phyloP scores from a whole-genome alignment of 345 rosid species.

The Salix koriyanagi region DNA sequence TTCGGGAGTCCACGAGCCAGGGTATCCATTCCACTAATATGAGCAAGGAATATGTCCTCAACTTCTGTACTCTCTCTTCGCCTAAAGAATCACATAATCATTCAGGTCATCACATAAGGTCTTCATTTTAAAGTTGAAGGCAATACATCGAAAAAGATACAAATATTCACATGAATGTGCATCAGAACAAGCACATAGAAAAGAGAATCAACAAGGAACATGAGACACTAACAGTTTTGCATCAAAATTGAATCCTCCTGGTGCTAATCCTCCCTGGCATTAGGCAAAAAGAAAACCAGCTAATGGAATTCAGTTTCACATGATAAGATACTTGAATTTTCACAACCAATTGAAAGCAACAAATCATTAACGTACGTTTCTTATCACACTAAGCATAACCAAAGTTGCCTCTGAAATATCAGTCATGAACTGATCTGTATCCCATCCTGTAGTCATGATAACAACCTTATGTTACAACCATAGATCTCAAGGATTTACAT shows the following conservation, averaged over 20 bases:
- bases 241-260: slow-evolving; percentile 97
- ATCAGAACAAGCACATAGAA: not conserved
- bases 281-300: slow-evolving; percentile 8
- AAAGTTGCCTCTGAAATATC: slow-evolving; percentile 84
- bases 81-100: slow-evolving; percentile 33
- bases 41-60: slow-evolving; percentile 85
- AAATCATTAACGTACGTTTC: slow-evolving; percentile 46
- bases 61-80: slow-evolving; percentile 96
- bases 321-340: not conserved
- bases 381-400: slow-evolving; percentile 85
- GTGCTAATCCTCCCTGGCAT: slow-evolving; percentile 80
- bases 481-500: not conserved
- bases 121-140: not conserved
- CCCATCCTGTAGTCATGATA: slow-evolving; percentile 61
- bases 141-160: not conserved
- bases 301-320: not conserved
- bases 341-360: not conserved
- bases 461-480: not conserved
- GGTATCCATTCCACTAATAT: slow-evolving; percentile 90
- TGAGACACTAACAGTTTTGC: slow-evolving; percentile 66
- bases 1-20: slow-evolving; percentile 84
- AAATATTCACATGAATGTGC: not conserved
- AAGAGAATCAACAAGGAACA: not conserved
- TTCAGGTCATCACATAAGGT: not conserved
- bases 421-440: slow-evolving; percentile 88